A percentile compares a stretch with the other conserved stretches of the same genome.
These are phyloP conservation scores for Starmerella apis DNA, from an alignment of 805 yeast species.

Conservation along the genomic window DNA sequence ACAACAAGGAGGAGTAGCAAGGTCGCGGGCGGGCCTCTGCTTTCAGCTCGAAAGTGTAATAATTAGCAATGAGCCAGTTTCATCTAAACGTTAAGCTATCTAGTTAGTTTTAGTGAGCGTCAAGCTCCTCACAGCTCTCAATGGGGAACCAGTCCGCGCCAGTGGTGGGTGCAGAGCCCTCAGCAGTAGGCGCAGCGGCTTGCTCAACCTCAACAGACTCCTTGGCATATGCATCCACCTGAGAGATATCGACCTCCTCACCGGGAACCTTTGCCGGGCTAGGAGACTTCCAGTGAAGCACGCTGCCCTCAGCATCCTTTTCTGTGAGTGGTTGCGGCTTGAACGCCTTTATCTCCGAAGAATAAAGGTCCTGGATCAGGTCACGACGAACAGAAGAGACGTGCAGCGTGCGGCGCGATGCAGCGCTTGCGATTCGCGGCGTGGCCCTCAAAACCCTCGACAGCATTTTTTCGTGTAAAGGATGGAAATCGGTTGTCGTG, in stretches of 20 bases:
- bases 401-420: constrained; percentile 24
- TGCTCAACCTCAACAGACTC: constrained; percentile 36
- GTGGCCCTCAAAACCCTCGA: constrained; percentile 22
- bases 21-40: not conserved
- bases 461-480: constrained; percentile 16
- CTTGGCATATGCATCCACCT: constrained; percentile 39
- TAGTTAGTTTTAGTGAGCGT: constrained; percentile 28
- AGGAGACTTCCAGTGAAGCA: constrained; percentile 77
- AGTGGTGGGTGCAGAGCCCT: constrained; percentile 21
- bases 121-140: constrained; percentile 29
- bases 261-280: constrained; percentile 65
- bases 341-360: constrained; percentile 77
- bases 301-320: constrained; percentile 65
- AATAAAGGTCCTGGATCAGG: constrained; percentile 72
- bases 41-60: not conserved
- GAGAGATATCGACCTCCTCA: constrained; percentile 64
- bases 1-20: not conserved
- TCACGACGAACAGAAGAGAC: constrained; percentile 34
- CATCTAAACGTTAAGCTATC: constrained; percentile 4
- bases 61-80: not conserved
- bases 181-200: constrained; percentile 23
- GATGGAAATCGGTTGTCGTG: not conserved
- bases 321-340: constrained; percentile 70
- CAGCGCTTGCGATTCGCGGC: constrained; percentile 12
- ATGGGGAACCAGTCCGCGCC: constrained; percentile 38